Conservation (phyloP, 148 eudicot genomes). For the Amaranthus cruentus region DNA sequence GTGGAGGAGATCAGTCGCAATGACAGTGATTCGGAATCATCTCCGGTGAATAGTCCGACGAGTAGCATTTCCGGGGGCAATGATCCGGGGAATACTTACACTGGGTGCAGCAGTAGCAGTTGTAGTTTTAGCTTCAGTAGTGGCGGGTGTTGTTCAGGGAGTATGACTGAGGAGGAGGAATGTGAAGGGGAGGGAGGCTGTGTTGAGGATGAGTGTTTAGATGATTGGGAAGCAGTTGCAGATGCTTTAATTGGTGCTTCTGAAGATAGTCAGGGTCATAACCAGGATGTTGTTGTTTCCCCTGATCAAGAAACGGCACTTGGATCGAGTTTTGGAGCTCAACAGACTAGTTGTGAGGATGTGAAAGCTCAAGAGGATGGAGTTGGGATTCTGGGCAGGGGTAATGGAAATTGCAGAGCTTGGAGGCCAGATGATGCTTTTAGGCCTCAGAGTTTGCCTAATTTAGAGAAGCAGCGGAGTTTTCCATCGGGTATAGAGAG, state of each 20-base stretch:
- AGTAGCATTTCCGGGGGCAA: slow-evolving; percentile 48
- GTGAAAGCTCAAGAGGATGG: slow-evolving; percentile 19
- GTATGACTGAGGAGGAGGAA: slow-evolving; percentile 64
- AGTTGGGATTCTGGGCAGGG: slow-evolving; percentile 28
- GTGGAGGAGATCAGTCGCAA: slow-evolving; percentile 35
- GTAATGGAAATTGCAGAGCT: slow-evolving; percentile 36
- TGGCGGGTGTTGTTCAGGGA: slow-evolving; percentile 54
- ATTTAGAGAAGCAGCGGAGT: slow-evolving; percentile 65
- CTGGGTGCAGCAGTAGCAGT: slow-evolving; percentile 37
- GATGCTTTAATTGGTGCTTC: slow-evolving; percentile 63
- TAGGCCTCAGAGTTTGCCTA: slow-evolving; percentile 83
- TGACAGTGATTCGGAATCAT: slow-evolving; percentile 55
- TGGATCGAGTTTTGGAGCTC: slow-evolving; percentile 18
- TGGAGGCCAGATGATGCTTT: slow-evolving; percentile 85
- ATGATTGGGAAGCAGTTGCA: slow-evolving; percentile 93
- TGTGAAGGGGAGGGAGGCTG: slow-evolving; percentile 29
- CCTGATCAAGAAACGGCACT: slow-evolving; percentile 14
- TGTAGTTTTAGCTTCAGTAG: slow-evolving; percentile 42
- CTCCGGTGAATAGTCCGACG: slow-evolving; percentile 51
- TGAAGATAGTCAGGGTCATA: slow-evolving; percentile 34
- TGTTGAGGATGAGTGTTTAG: slow-evolving; percentile 66
- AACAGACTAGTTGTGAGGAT: neutral
- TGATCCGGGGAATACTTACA: slow-evolving; percentile 27
- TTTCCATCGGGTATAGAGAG: slow-evolving; percentile 54
- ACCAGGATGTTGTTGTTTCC: slow-evolving; percentile 19